phyloP scores from a whole-genome alignment of 805 yeast genomes.

The Phaffomyces thermotolerans region DNA sequence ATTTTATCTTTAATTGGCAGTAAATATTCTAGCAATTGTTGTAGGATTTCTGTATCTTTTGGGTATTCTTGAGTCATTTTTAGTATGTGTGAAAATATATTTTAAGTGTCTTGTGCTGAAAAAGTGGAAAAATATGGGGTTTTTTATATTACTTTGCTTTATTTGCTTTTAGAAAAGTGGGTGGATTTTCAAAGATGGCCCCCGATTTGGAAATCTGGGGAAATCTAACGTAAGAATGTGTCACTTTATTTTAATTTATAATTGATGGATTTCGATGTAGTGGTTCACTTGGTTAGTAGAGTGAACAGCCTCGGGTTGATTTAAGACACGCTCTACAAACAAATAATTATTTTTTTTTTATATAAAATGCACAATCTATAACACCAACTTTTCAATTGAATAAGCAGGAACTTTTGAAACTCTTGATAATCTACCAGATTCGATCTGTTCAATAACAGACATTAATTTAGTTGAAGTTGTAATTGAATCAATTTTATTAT shows the following conservation, averaged over 20 bases:
- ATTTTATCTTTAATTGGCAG: conserved; percentile 5
- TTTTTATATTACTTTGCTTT: too few relatives aligned
- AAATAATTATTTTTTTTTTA: too few relatives aligned
- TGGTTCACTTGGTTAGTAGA: too few relatives aligned
- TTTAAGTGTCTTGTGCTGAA: background rate
- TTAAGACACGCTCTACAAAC: too few relatives aligned
- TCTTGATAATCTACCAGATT: conserved; percentile 23
- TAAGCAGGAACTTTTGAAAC: conserved; percentile 45
- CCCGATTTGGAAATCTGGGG: background rate
- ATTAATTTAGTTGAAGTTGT: conserved; percentile 30
- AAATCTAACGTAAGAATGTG: too few relatives aligned
- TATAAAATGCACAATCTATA: conserved; percentile 4
- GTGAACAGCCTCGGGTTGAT: too few relatives aligned
- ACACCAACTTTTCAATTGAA: conserved; percentile 40
- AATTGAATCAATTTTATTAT: conserved; percentile 38
- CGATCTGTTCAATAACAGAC: conserved; percentile 23
- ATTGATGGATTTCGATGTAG: too few relatives aligned
- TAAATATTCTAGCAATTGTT: conserved; percentile 4
- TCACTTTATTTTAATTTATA: too few relatives aligned
- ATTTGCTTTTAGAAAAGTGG: too few relatives aligned
- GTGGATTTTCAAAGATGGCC: too few relatives aligned
- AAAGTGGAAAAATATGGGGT: too few relatives aligned
- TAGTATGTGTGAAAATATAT: too few relatives aligned
- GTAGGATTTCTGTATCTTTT: background rate
- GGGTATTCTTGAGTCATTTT: conserved; percentile 1